Conservation (phyloP, 768 basidiomycete species). For the Tulasnella sp. region DNA sequence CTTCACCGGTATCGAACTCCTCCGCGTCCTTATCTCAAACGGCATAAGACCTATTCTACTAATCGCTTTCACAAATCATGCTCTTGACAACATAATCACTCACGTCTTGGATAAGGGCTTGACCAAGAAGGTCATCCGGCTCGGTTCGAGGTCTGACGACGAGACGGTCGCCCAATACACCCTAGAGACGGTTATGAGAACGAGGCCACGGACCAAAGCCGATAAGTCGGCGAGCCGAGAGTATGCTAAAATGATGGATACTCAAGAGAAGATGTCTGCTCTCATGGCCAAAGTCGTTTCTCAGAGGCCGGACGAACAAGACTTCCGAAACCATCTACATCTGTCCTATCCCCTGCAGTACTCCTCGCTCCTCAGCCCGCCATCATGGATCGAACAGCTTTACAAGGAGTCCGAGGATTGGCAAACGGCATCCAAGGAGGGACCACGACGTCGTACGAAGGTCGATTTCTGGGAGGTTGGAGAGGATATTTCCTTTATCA, state of each 20-base stretch:
- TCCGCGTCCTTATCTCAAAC: constrained; percentile 55
- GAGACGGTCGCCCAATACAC: constrained; percentile 15
- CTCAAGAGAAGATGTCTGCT: constrained; percentile 41
- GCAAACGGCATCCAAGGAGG: neutral
- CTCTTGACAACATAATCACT: constrained; percentile 62
- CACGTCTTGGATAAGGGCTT: constrained; percentile 58
- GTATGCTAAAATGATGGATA: constrained; percentile 36
- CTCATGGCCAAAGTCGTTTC: constrained; percentile 41
- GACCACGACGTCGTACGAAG: neutral
- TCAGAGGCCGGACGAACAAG: constrained; percentile 31
- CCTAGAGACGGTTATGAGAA: neutral
- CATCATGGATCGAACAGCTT: constrained; percentile 40
- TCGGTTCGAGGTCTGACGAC: constrained; percentile 42
- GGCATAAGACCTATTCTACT: constrained; percentile 47
- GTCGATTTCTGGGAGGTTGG: constrained; percentile 49
- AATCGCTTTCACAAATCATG: constrained; percentile 70
- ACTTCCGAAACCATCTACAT: constrained; percentile 39
- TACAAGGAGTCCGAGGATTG: constrained; percentile 19
- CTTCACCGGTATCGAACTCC: constrained; percentile 60
- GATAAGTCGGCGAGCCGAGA: constrained; percentile 33
- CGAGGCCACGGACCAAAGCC: neutral
- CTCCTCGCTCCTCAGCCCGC: constrained; percentile 38
- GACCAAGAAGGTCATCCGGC: constrained; percentile 54
- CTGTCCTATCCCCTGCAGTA: constrained; percentile 44
- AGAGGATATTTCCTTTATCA: constrained; percentile 40